Evolutionary conservation across 1,284 basidiomycete genomes (phyloP), one percentile per base, ranked within the genome.

Genomic region (Xerocomus minutiporus): DNA sequence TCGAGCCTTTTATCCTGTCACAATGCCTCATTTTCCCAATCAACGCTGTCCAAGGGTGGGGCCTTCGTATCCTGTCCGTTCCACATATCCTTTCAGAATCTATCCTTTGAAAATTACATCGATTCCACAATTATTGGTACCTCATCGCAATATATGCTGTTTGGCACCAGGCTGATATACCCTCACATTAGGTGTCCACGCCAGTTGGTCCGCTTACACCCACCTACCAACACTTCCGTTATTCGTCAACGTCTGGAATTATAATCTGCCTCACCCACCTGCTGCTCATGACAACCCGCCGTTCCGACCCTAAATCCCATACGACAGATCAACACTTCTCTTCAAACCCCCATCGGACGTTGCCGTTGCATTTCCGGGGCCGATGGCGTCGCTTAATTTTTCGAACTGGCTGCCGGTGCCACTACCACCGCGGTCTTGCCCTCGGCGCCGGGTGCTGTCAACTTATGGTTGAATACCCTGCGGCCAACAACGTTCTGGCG

Each of bases 341-440:
- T 44, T 50, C 45, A 31, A 50, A 53, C 48, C 26, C 46, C 28
- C 44, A 42, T 26, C 41, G 11, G 36, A 46, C 5, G 35, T 48
- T 38, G 38, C 48, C 36, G 25, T 29, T 40, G 15, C n/a, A 41
- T 49, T 35, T 50, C 47, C 40, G 23, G 17, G 32, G 40, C 46
- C 20, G 39, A 26, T 25, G 8, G 31, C 6, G 36, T 42, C 25
- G 25, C 34, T 43, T 44, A 20, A 20, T 20, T 20, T 20, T 20
- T 20, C 38, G 32, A 29, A 43, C 35, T 9, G 12, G 41, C 38
- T 32, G 20, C 42, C 26, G 15, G 42, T 46, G 17, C 25, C 35
- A 28, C 42, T 46, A 15, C 25, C 35, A 28, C 42, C 12, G 5
- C 8, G 8, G 28, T 42, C 49, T 28, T 40, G 9, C 17, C 4